These are phyloP conservation scores for Trichocladium uniseriatum DNA, from an alignment of 495 filamentous ascomycete species.

Conservation along the genomic window DNA sequence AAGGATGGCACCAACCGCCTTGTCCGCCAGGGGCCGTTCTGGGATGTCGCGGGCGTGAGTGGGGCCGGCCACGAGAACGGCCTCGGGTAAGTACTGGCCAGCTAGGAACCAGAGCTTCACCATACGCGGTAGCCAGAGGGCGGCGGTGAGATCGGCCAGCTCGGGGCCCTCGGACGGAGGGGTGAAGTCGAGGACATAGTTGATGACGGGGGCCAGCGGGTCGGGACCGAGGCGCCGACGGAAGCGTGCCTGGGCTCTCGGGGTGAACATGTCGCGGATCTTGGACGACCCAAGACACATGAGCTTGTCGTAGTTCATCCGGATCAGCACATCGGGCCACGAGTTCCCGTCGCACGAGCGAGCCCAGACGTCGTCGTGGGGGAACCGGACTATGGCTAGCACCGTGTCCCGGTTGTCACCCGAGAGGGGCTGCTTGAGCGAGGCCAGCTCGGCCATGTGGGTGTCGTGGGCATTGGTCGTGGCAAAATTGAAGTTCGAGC, in stretches of 20 bases:
- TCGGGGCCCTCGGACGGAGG: constrained; percentile 51
- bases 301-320: constrained; percentile 40
- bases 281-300: constrained; percentile 39
- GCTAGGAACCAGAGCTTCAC: constrained; percentile 43
- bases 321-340: constrained; percentile 28
- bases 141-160: constrained; percentile 46
- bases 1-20: constrained; percentile 18
- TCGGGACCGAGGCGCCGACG: constrained; percentile 23
- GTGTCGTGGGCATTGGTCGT: constrained; percentile 13
- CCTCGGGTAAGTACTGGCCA: constrained; percentile 30
- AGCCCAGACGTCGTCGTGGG: constrained; percentile 18
- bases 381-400: constrained; percentile 45
- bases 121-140: constrained; percentile 47
- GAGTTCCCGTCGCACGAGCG: constrained; percentile 11
- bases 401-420: constrained; percentile 42
- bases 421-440: constrained; percentile 19
- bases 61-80: constrained; percentile 2
- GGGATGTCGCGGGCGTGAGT: background rate
- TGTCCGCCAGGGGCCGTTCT: constrained; percentile 17
- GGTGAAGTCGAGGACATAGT: constrained; percentile 54
- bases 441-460: constrained; percentile 18
- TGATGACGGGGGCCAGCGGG: constrained; percentile 34
- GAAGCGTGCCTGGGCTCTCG: constrained; percentile 27
- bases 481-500: background rate
- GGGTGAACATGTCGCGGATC: constrained; percentile 40